Conservation (phyloP, 2,329 filamentous ascomycete genomes). For the Colletotrichum orchidophilum region DNA sequence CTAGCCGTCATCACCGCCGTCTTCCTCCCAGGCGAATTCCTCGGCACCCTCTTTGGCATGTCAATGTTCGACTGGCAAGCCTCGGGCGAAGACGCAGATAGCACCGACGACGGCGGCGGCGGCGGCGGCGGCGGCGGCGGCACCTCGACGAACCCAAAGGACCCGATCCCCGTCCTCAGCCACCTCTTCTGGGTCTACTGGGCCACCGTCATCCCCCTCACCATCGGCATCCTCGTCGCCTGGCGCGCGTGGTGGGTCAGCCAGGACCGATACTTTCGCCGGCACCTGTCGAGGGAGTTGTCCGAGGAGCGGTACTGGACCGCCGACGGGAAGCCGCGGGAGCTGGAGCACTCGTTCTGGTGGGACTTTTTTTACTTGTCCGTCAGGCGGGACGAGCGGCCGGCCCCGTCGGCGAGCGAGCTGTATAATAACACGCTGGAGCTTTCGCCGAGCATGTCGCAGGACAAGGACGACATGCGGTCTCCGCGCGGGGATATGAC, state of each 20-base stretch:
- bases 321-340: slow-evolving; percentile 51
- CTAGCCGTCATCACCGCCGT: slow-evolving; percentile 58
- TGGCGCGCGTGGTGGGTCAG: slow-evolving; percentile 60
- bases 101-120: slow-evolving; percentile 8
- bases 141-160: slow-evolving; percentile 34
- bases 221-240: slow-evolving; percentile 49
- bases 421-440: slow-evolving; percentile 14
- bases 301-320: slow-evolving; percentile 60
- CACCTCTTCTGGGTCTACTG: slow-evolving; percentile 57
- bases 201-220: slow-evolving; percentile 54
- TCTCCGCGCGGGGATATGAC: slow-evolving; percentile 23
- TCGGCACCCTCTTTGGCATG: slow-evolving; percentile 56
- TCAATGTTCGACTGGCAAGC: slow-evolving; percentile 59
- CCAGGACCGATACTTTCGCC: slow-evolving; percentile 56
- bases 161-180: slow-evolving; percentile 46
- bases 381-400: slow-evolving; percentile 44
- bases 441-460: slow-evolving; percentile 19
- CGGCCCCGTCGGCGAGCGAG: background rate
- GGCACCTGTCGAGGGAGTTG: slow-evolving; percentile 55
- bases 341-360: slow-evolving; percentile 52
- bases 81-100: slow-evolving; percentile 42
- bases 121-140: background rate
- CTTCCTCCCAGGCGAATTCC: slow-evolving; percentile 58
- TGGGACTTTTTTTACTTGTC: slow-evolving; percentile 56
- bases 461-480: slow-evolving; percentile 27